These are phyloP conservation scores for Pyronema domesticum DNA, from an alignment of 495 filamentous ascomycete genomes.

Conservation along the genomic window DNA sequence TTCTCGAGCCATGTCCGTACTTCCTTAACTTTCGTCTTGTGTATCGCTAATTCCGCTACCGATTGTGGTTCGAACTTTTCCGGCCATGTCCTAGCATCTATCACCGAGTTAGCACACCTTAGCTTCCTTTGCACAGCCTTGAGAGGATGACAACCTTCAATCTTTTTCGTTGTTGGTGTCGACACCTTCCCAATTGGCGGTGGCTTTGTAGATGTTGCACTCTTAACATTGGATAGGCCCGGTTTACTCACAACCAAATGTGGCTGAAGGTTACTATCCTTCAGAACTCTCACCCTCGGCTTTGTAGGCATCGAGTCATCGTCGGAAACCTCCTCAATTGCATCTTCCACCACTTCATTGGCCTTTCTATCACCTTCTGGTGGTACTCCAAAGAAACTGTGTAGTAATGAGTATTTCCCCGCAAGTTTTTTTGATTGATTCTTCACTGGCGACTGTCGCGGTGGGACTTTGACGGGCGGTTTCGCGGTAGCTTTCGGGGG, in stretches of 20 bases:
- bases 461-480: background rate
- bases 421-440: background rate
- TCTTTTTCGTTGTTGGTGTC: background rate
- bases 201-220: background rate
- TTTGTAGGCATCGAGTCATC: constrained; percentile 21
- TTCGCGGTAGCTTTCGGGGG: background rate
- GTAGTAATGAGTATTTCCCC: background rate
- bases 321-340: constrained; percentile 36
- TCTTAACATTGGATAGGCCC: background rate
- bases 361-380: background rate
- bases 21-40: constrained; percentile 82
- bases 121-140: background rate
- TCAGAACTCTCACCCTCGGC: background rate
- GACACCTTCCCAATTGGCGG: background rate
- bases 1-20: constrained; percentile 64
- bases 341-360: constrained; percentile 22
- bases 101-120: background rate
- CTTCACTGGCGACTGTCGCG: background rate
- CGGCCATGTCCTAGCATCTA: constrained; percentile 48
- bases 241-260: background rate
- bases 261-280: background rate
- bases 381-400: constrained; percentile 2
- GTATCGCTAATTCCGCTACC: constrained; percentile 72
- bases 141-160: background rate
- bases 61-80: constrained; percentile 58